Conservation (phyloP, 257 asterid genomes). For the Solanum clarkiae region DNA sequence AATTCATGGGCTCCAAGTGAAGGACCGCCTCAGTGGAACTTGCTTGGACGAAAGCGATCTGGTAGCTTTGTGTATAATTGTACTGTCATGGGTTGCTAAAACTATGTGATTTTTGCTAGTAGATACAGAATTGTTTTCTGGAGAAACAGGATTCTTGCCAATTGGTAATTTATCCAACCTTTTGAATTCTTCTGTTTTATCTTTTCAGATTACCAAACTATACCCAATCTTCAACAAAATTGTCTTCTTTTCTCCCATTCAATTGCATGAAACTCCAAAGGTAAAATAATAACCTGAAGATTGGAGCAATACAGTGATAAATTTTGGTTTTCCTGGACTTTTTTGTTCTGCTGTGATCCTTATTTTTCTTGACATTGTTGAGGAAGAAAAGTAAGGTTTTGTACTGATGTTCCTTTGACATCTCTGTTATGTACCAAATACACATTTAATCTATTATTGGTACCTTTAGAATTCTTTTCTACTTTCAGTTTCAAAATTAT, state of each 20-base stretch:
- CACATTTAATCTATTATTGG: constrained; percentile 17
- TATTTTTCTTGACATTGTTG: constrained; percentile 23
- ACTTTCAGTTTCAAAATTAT: background rate
- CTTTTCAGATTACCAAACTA: constrained; percentile 29
- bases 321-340: constrained; percentile 17
- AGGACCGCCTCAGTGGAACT: constrained; percentile 40
- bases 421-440: constrained; percentile 22
- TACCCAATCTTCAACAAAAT: constrained; percentile 42
- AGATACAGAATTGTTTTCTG: constrained; percentile 27
- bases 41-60: constrained; percentile 70
- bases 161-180: constrained; percentile 50
- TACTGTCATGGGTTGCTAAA: constrained; percentile 99
- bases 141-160: constrained; percentile 44
- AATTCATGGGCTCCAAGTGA: constrained; percentile 44
- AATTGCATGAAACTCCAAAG: constrained; percentile 22
- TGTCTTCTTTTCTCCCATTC: constrained; percentile 30
- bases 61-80: constrained; percentile 94
- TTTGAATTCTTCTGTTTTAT: constrained; percentile 10
- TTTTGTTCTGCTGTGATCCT: constrained; percentile 18
- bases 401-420: constrained; percentile 10
- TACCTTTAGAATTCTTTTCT: background rate
- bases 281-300: constrained; percentile 31
- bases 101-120: constrained; percentile 13
- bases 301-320: constrained; percentile 26
- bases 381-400: constrained; percentile 26